A percentile compares a stretch with the other conserved stretches of the same genome.
These are phyloP conservation scores for Penicillium sp. DNA, from an alignment of 2,329 filamentous ascomycete genomes.

Conservation along the genomic window DNA sequence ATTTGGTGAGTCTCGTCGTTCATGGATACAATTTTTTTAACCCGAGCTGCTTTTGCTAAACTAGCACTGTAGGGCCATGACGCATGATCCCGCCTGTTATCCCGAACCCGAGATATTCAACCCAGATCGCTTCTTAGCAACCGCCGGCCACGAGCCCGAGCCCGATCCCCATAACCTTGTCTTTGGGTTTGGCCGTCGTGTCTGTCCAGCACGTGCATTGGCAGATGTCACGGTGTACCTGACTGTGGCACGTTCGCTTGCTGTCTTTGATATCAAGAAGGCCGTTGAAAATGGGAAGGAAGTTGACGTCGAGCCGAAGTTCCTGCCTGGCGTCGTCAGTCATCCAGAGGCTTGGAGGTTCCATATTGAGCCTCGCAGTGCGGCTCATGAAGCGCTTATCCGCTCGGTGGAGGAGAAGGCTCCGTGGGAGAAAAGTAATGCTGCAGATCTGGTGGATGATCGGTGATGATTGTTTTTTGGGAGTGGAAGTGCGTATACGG, in stretches of 20 bases:
- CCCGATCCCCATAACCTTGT: constrained; percentile 32
- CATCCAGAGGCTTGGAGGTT: constrained; percentile 27
- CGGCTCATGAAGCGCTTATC: constrained; percentile 12
- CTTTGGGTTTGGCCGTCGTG: constrained; percentile 42
- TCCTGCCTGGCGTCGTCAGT: constrained; percentile 33
- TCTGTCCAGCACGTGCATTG: constrained; percentile 44
- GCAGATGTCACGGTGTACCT: constrained; percentile 44
- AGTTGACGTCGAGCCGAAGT: constrained; percentile 36
- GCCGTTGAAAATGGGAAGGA: constrained; percentile 36
- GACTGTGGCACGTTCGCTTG: constrained; percentile 44
- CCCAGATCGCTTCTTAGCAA: constrained; percentile 43
- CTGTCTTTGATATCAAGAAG: constrained; percentile 47
- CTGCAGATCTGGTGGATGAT: constrained; percentile 1
- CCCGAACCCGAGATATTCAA: constrained; percentile 39
- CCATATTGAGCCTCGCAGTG: constrained; percentile 9
- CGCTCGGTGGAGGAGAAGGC: constrained; percentile 3
- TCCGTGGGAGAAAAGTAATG: constrained; percentile 17
- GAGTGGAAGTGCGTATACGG: too few relatives aligned
- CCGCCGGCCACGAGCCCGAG: constrained; percentile 32
- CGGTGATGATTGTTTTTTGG: too few relatives aligned
- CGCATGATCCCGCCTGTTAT: constrained; percentile 39
- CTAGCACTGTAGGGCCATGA: constrained; percentile 34
- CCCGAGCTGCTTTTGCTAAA: background rate
- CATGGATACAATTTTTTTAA: too few relatives aligned
- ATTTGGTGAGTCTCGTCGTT: constrained; percentile 32